phyloP scores from a whole-genome alignment of 768 basidiomycete genomes.

The Collybiopsis confluens region DNA sequence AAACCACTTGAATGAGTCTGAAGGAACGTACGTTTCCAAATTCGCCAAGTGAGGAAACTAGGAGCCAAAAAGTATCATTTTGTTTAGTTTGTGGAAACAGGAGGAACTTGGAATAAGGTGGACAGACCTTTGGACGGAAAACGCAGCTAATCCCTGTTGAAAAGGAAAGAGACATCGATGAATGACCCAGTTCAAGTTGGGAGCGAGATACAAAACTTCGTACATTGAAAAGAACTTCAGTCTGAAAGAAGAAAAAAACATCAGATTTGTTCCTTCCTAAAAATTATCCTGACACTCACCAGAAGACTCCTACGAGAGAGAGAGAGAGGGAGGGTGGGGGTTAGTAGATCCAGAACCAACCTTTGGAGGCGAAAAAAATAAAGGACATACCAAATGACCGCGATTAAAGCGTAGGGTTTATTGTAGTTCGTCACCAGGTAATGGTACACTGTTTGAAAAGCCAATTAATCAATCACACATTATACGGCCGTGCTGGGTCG shows the following conservation, averaged over 20 bases:
- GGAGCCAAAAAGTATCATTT: not conserved
- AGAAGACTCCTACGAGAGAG: constrained; percentile 6
- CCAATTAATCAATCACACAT: no score
- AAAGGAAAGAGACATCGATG: no score
- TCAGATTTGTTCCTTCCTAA: no score
- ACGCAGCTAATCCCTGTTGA: constrained; percentile 44
- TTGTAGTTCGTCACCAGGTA: constrained; percentile 44
- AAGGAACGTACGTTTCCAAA: constrained; percentile 45
- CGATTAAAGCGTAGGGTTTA: constrained; percentile 9
- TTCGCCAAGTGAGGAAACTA: constrained; percentile 46
- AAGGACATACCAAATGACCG: constrained; percentile 2
- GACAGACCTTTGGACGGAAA: constrained; percentile 47
- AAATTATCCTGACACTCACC: no score
- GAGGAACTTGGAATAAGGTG: not conserved
- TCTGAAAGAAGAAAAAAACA: constrained; percentile 21
- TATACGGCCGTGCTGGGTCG: no score
- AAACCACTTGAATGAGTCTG: no score
- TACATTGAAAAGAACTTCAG: constrained; percentile 45
- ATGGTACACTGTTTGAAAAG: constrained; percentile 37
- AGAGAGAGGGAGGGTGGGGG: not conserved
- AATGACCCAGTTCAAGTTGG: constrained; percentile 7
- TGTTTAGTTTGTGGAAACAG: no score
- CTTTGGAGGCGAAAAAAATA: no score
- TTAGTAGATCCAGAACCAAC: no score
- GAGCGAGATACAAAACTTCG: constrained; percentile 9